Evolutionary conservation across 768 basidiomycete species (phyloP).

Genomic region (Xerocomus potaroensis): DNA sequence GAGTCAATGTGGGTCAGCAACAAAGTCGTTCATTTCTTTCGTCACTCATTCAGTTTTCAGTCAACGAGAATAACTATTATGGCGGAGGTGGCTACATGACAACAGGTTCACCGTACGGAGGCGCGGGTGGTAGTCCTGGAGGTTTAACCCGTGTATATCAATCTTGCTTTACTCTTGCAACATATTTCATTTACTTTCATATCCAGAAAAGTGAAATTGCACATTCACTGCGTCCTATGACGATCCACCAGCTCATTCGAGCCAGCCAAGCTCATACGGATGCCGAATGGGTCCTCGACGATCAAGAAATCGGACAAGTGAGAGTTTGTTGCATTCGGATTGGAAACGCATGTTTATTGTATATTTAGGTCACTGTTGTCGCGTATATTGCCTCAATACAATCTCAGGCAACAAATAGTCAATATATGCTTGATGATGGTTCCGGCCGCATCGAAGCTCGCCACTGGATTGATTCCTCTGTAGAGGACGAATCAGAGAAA

Average conservation of each 20-base stretch:
- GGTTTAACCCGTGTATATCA: constrained; percentile 41
- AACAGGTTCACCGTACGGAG: constrained; percentile 56
- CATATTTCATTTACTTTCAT: neutral
- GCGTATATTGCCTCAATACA: constrained; percentile 68
- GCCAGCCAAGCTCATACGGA: constrained; percentile 85
- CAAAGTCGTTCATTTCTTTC: neutral
- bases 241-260: constrained; percentile 66
- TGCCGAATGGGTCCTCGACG: constrained; percentile 84
- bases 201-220: constrained; percentile 35
- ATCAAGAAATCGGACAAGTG: constrained; percentile 77
- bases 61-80: constrained; percentile 40
- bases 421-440: constrained; percentile 82
- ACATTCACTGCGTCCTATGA: constrained; percentile 66
- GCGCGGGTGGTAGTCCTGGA: constrained; percentile 57
- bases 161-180: neutral
- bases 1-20: constrained; percentile 39
- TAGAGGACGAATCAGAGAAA: constrained; percentile 50
- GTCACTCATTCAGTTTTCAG: constrained; percentile 12
- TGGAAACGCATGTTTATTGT: constrained; percentile 3
- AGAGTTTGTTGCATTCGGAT: constrained; percentile 4
- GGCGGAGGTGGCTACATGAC: constrained; percentile 52
- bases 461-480: constrained; percentile 73
- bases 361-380: constrained; percentile 61
- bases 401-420: constrained; percentile 72
- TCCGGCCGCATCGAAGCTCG: constrained; percentile 74